Evolutionary conservation across 495 filamentous ascomycete genomes (phyloP).

Genomic region (Xylaria venustula): DNA sequence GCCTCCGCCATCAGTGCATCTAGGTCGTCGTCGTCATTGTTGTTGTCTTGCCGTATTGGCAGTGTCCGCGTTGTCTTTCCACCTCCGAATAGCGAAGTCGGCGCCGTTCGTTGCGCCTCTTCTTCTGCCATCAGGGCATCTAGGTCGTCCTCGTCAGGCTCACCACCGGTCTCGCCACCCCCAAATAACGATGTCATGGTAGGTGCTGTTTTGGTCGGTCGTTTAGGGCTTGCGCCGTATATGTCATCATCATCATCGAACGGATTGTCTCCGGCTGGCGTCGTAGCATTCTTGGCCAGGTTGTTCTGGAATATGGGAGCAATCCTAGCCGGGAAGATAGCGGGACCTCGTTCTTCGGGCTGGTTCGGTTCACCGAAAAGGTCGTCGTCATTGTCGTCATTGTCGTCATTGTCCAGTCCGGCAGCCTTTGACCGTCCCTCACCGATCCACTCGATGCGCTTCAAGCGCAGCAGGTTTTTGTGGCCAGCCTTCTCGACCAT

Average conservation of each 20-base stretch:
- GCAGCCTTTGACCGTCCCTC: constrained; percentile 59
- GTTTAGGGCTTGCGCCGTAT: constrained; percentile 40
- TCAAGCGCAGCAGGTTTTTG: constrained; percentile 69
- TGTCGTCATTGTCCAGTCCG: constrained; percentile 40
- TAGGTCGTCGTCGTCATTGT: constrained; percentile 49
- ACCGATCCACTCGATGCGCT: constrained; percentile 73
- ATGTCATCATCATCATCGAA: constrained; percentile 45
- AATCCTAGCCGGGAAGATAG: constrained; percentile 35
- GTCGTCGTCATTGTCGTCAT: constrained; percentile 53
- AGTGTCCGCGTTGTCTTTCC: neutral
- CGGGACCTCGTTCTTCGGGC: constrained; percentile 29
- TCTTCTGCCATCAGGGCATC: constrained; percentile 51
- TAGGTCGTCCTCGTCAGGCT: constrained; percentile 48
- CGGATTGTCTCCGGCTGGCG: constrained; percentile 31
- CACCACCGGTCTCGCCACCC: constrained; percentile 21
- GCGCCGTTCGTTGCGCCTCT: constrained; percentile 30
- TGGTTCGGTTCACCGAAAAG: constrained; percentile 22
- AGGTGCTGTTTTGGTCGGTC: constrained; percentile 12
- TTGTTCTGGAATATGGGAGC: constrained; percentile 50
- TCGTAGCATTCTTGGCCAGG: constrained; percentile 22
- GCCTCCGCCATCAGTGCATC: constrained; percentile 52
- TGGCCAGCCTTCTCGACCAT: constrained; percentile 96
- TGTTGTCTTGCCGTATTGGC: constrained; percentile 13
- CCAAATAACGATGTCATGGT: constrained; percentile 13
- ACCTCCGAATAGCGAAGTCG: constrained; percentile 35